Evolutionary conservation across 2,329 filamentous ascomycete genomes (phyloP).

Genomic region (Teratosphaeria nubilosa): DNA sequence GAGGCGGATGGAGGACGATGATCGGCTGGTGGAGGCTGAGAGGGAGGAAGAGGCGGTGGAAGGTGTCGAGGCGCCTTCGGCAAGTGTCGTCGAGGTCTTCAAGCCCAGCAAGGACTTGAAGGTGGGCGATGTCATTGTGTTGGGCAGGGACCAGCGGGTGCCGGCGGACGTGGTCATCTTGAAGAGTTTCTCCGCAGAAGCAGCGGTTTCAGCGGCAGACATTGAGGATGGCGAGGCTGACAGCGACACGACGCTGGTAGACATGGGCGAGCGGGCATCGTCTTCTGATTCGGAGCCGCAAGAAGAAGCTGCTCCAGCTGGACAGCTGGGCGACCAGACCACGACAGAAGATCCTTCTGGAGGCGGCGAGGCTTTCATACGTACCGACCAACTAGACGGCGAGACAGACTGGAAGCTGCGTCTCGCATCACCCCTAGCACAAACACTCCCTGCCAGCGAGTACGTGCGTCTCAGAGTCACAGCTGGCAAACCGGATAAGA

Average conservation of each 20-base stretch:
- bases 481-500: slow-evolving; percentile 83
- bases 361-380: slow-evolving; percentile 87
- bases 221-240: slow-evolving; percentile 30
- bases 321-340: slow-evolving; percentile 20
- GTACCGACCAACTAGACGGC: slow-evolving; percentile 92
- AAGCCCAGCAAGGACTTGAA: slow-evolving; percentile 82
- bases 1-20: slow-evolving; percentile 18
- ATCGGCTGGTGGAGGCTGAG: slow-evolving; percentile 53
- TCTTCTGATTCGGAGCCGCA: slow-evolving; percentile 6
- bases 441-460: slow-evolving; percentile 63
- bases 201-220: slow-evolving; percentile 5
- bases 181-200: slow-evolving; percentile 62
- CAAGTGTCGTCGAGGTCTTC: slow-evolving; percentile 48
- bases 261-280: slow-evolving; percentile 9
- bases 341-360: slow-evolving; percentile 30
- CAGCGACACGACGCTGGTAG: slow-evolving; percentile 20
- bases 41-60: slow-evolving; percentile 55
- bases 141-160: slow-evolving; percentile 83
- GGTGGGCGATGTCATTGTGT: slow-evolving; percentile 89
- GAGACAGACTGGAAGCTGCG: slow-evolving; percentile 98
- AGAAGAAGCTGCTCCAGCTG: slow-evolving; percentile 13
- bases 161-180: slow-evolving; percentile 90
- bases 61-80: slow-evolving; percentile 24
- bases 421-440: slow-evolving; percentile 74
- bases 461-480: slow-evolving; percentile 58